Evolutionary conservation across 164 flowering plant genomes (phyloP), one percentile per base, ranked within the genome.

Genomic region (Aristolochia contorta): DNA sequence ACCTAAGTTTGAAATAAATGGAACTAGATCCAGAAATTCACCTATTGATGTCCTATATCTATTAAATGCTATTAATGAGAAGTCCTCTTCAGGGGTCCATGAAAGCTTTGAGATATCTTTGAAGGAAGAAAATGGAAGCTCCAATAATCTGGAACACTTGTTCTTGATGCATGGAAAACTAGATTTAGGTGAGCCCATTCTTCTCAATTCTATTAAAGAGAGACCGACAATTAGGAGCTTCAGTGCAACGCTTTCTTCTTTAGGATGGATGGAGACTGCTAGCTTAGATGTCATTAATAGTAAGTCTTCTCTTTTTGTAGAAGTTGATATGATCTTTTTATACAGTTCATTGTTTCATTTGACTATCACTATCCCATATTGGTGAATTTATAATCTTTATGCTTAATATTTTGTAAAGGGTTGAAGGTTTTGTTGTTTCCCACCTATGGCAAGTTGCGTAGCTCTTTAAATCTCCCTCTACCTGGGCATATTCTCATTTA

Each of bases 401-500:
- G 12, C 4, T 16, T 16, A 22, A 3, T 55, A 6, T 47, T 16
- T 48, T 23, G 33, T 79, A 61, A 80, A 92, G 98, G 97, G 73
- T 63, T 89, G 75, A 60, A 24, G 22, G 69, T 74, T 48, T 68
- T 91, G 68, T 63, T 94, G 59, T 89, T 96, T 75, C 79, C 90
- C 58, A 57, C 71, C 56, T 73, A 80, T 72, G 84, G 82, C 46
- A 71, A 67, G 71, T 74, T 78, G 69, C 80, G 78, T 46, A 69
- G 72, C 65, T 57, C 51, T 49, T 70, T 71, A 66, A 71, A 77
- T 71, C 78, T 91, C 72, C 97, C 96, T 62, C 76, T 85, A 37
- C 99, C 97, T 47, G 99, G 96, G 30, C 96, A 94, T 70, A 76
- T 90, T 75, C 82, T 94, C 45, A 79, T 94, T 43, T 72, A 78